Conservation (phyloP, 768 basidiomycete species). For the Mycena amicta region DNA sequence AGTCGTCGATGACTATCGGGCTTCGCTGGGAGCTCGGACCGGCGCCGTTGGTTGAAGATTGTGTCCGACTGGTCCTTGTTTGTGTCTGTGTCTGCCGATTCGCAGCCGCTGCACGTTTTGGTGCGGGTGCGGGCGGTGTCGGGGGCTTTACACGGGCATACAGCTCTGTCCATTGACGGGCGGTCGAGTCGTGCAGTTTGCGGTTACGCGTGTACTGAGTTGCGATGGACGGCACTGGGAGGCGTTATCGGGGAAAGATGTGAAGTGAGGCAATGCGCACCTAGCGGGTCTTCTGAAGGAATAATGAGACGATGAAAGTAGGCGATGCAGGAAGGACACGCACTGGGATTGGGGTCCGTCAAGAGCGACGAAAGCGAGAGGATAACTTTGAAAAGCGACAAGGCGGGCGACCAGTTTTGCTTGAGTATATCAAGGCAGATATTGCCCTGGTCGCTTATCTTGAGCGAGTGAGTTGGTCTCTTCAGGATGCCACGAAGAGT, state of each 20-base stretch:
- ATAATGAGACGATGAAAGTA: not conserved
- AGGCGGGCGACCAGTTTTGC: slow-evolving; percentile 90
- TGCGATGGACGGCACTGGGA: slow-evolving; percentile 73
- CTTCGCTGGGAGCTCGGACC: slow-evolving; percentile 19
- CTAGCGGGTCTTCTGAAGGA: slow-evolving; percentile 68
- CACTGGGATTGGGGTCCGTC: slow-evolving; percentile 93
- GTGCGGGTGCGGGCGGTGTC: slow-evolving; percentile 21
- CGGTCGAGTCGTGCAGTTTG: slow-evolving; percentile 72
- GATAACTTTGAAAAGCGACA: slow-evolving; percentile 93
- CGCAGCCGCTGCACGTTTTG: slow-evolving; percentile 14
- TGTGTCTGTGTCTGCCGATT: too few species aligned
- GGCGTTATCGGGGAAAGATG: slow-evolving; percentile 5
- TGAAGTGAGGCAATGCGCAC: slow-evolving; percentile 37
- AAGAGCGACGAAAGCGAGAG: slow-evolving; percentile 90
- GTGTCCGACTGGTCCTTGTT: too few species aligned
- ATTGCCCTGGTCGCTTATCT: slow-evolving; percentile 74
- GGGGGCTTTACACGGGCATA: slow-evolving; percentile 60
- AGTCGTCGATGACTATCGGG: slow-evolving; percentile 34
- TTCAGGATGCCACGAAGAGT: slow-evolving; percentile 10
- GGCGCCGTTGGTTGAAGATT: slow-evolving; percentile 20
- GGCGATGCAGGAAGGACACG: too few species aligned
- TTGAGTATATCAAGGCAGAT: slow-evolving; percentile 93
- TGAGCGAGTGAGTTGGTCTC: not conserved
- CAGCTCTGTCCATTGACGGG: slow-evolving; percentile 74
- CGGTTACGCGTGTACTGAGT: slow-evolving; percentile 68